phyloP scores from a whole-genome alignment of 2,329 filamentous ascomycete species.

The Fusarium zealandicum region DNA sequence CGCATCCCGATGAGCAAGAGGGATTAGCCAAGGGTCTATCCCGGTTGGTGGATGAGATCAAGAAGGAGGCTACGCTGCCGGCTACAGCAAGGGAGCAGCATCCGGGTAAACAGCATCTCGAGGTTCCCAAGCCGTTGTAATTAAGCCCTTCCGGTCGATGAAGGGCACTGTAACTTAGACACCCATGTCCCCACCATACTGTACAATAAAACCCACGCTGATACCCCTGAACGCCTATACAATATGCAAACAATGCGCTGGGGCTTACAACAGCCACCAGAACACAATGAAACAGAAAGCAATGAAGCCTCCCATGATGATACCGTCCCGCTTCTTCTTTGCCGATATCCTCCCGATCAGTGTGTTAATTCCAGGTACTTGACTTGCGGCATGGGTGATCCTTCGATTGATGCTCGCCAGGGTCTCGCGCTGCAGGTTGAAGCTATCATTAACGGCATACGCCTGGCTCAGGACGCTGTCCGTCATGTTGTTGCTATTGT shows the following conservation, averaged over 20 bases:
- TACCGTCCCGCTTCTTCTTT: slow-evolving; percentile 92
- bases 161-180: slow-evolving; percentile 39
- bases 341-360: slow-evolving; percentile 92
- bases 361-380: slow-evolving; percentile 91
- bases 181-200: slow-evolving; percentile 38
- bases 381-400: slow-evolving; percentile 87
- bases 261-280: slow-evolving; percentile 73
- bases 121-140: slow-evolving; percentile 40
- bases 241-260: slow-evolving; percentile 22
- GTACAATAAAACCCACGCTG: slow-evolving; percentile 48
- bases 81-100: slow-evolving; percentile 46
- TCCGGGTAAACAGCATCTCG: slow-evolving; percentile 43
- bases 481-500: slow-evolving; percentile 87
- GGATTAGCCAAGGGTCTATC: slow-evolving; percentile 70
- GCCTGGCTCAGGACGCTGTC: slow-evolving; percentile 93
- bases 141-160: slow-evolving; percentile 26
- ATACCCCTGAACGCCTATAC: slow-evolving; percentile 50
- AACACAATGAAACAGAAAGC: slow-evolving; percentile 88
- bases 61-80: slow-evolving; percentile 47
- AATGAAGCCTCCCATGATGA: slow-evolving; percentile 91
- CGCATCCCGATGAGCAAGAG: slow-evolving; percentile 70
- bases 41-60: slow-evolving; percentile 67
- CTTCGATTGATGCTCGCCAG: slow-evolving; percentile 87
- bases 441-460: slow-evolving; percentile 94
- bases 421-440: slow-evolving; percentile 85